Percentiles rank a stretch among this genome's conserved stretches.
These are phyloP conservation scores for Lasiodiplodia citricola DNA, from an alignment of 2,329 filamentous ascomycete genomes.

Conservation along the genomic window DNA sequence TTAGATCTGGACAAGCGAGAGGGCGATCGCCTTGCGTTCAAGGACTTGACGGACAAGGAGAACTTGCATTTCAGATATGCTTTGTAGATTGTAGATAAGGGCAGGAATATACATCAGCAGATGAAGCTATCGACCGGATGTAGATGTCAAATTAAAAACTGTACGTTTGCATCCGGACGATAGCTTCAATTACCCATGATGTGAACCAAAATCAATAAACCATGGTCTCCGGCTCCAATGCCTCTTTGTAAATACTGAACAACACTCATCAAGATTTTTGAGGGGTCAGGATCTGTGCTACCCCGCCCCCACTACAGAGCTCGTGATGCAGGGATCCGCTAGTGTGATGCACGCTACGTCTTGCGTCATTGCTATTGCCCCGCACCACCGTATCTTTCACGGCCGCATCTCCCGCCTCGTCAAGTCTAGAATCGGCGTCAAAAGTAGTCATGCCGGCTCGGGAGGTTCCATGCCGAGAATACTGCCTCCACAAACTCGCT, in stretches of 20 bases:
- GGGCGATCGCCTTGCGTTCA: constrained; percentile 68
- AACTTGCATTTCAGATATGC: constrained; percentile 71
- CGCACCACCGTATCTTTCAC: background rate
- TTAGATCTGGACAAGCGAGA: constrained; percentile 64
- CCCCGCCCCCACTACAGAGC: background rate
- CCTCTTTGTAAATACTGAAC: background rate
- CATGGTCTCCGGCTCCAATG: constrained; percentile 33
- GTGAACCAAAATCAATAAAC: background rate
- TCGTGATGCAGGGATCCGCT: background rate
- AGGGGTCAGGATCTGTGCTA: too few species aligned
- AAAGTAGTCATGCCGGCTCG: background rate
- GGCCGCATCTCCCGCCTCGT: background rate
- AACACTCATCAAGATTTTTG: too few species aligned
- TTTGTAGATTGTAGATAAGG: constrained; percentile 41
- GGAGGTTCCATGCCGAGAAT: too few species aligned
- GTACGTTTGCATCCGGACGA: too few species aligned
- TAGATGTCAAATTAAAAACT: background rate
- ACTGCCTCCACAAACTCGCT: too few species aligned
- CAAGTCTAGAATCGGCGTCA: background rate
- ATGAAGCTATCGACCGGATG: background rate
- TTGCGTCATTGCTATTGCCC: background rate
- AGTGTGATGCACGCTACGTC: background rate
- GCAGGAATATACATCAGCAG: constrained; percentile 15
- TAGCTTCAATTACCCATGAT: background rate
- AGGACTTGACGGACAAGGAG: constrained; percentile 71